Evolutionary conservation across 2,329 filamentous ascomycete genomes (phyloP).

Genomic region (Cladosporium sp.): DNA sequence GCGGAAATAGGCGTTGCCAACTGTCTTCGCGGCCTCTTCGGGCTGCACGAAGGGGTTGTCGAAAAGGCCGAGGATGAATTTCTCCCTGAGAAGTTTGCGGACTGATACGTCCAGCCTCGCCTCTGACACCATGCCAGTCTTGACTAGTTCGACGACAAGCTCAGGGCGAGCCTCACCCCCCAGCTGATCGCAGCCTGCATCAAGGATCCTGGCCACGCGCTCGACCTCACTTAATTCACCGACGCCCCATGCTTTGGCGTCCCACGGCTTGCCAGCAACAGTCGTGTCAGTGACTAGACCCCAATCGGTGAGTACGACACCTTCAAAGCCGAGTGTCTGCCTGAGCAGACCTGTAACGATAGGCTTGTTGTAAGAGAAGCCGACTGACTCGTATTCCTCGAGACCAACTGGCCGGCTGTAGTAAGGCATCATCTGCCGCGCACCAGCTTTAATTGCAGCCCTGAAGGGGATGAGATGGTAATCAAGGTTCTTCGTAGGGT

Average conservation of each 20-base stretch:
- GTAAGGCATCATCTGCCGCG: slow-evolving; percentile 55
- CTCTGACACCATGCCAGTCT: slow-evolving; percentile 34
- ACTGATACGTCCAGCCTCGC: slow-evolving; percentile 50
- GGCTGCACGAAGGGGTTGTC: slow-evolving; percentile 53
- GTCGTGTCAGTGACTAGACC: slow-evolving; percentile 51
- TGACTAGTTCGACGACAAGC: slow-evolving; percentile 4
- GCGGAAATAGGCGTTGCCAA: slow-evolving; percentile 48
- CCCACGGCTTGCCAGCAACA: slow-evolving; percentile 48
- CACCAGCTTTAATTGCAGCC: slow-evolving; percentile 51
- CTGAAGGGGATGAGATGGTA: slow-evolving; percentile 55
- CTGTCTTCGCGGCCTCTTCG: slow-evolving; percentile 42
- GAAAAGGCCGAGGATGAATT: slow-evolving; percentile 55
- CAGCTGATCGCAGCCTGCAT: slow-evolving; percentile 55
- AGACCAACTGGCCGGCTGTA: slow-evolving; percentile 50
- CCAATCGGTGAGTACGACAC: slow-evolving; percentile 67
- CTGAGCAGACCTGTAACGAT: slow-evolving; percentile 69
- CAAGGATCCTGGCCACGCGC: slow-evolving; percentile 45
- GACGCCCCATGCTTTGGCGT: slow-evolving; percentile 52
- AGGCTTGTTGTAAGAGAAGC: slow-evolving; percentile 53
- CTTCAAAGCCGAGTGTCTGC: slow-evolving; percentile 70
- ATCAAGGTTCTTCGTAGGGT: slow-evolving; percentile 53
- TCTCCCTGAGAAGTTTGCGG: slow-evolving; percentile 49
- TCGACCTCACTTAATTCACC: slow-evolving; percentile 48
- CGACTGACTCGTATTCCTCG: slow-evolving; percentile 49
- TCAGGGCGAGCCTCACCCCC: slow-evolving; percentile 53